Percentiles rank a stretch among this genome's conserved stretches.
phyloP scores from a whole-genome alignment of 352 stramenopile genomes.

The Saprolegnia diclina region DNA sequence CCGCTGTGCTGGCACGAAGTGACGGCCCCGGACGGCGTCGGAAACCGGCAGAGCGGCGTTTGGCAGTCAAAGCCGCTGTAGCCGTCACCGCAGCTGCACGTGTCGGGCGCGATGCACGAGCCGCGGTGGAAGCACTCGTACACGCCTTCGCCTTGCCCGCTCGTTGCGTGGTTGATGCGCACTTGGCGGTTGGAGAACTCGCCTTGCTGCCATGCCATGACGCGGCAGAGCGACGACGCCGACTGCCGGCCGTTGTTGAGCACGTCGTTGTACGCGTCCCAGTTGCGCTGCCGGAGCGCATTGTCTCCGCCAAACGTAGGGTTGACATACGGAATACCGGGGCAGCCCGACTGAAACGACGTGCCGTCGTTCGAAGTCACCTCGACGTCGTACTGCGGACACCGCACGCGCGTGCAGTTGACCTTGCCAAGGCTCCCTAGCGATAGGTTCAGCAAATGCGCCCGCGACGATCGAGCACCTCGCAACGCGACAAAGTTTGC shows the following conservation, averaged over 20 bases:
- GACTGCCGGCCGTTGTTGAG: slow-evolving; percentile 57
- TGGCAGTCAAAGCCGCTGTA: slow-evolving; percentile 93
- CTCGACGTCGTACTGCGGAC: slow-evolving; percentile 78
- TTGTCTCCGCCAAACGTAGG: slow-evolving; percentile 35
- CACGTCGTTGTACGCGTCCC: slow-evolving; percentile 48
- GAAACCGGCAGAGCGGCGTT: slow-evolving; percentile 88
- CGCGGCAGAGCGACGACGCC: slow-evolving; percentile 75
- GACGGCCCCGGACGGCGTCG: slow-evolving; percentile 53
- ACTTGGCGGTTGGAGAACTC: slow-evolving; percentile 80
- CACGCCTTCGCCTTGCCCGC: slow-evolving; percentile 84
- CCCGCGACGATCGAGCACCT: slow-evolving; percentile 25
- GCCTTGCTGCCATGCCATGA: slow-evolving; percentile 88
- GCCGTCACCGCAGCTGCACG: slow-evolving; percentile 88
- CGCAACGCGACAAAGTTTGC: slow-evolving; percentile 44
- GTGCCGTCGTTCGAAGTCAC: slow-evolving; percentile 88
- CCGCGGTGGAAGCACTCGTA: slow-evolving; percentile 93
- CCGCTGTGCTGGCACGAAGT: slow-evolving; percentile 89
- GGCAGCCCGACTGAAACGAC: slow-evolving; percentile 92
- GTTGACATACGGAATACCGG: slow-evolving; percentile 56
- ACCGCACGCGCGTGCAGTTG: slow-evolving; percentile 55
- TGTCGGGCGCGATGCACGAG: slow-evolving; percentile 88
- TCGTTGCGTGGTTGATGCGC: slow-evolving; percentile 78
- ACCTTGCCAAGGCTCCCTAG: slow-evolving; percentile 37
- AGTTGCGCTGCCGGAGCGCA: slow-evolving; percentile 41
- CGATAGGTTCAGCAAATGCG: neutral